Conservation (phyloP, 2,329 filamentous ascomycete genomes). For the Cladophialophora chaetospira region DNA sequence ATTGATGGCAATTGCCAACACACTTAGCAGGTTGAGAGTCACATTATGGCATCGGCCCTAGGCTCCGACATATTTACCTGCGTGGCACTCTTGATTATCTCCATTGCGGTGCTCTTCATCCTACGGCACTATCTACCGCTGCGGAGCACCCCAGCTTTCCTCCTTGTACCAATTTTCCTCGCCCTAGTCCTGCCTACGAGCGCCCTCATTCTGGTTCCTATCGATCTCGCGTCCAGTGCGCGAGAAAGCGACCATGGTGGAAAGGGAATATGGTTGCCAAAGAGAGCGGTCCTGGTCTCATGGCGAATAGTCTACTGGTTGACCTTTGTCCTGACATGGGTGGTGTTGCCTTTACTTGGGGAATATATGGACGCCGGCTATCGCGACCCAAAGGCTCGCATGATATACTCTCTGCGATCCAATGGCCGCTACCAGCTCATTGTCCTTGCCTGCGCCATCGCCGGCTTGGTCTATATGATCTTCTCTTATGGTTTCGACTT, state of each 20-base stretch:
- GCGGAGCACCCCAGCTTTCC: slow-evolving; percentile 84
- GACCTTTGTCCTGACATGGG: slow-evolving; percentile 94
- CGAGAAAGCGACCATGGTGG: slow-evolving; percentile 58
- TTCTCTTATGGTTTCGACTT: slow-evolving; percentile 73
- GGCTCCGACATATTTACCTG: slow-evolving; percentile 78
- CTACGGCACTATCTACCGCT: slow-evolving; percentile 88
- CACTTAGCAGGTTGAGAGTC: background rate
- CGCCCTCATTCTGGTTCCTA: slow-evolving; percentile 88
- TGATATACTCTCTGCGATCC: slow-evolving; percentile 80
- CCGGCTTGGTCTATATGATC: slow-evolving; percentile 82
- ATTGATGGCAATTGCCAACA: background rate
- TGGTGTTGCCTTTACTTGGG: slow-evolving; percentile 87
- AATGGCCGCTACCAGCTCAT: slow-evolving; percentile 90
- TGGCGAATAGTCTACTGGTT: slow-evolving; percentile 98
- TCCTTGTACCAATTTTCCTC: slow-evolving; percentile 90
- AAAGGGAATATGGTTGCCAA: slow-evolving; percentile 84
- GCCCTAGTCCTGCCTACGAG: slow-evolving; percentile 90
- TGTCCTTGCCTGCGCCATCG: slow-evolving; percentile 67
- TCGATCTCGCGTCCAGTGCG: slow-evolving; percentile 88
- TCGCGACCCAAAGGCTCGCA: slow-evolving; percentile 76
- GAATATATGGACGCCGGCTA: slow-evolving; percentile 96
- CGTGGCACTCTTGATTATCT: slow-evolving; percentile 72
- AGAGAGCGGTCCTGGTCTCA: slow-evolving; percentile 75
- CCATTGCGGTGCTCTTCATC: slow-evolving; percentile 75
- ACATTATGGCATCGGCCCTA: slow-evolving; percentile 55